Conservation (phyloP, 2,329 filamentous ascomycete species). For the Trichoderma koningiopsis region DNA sequence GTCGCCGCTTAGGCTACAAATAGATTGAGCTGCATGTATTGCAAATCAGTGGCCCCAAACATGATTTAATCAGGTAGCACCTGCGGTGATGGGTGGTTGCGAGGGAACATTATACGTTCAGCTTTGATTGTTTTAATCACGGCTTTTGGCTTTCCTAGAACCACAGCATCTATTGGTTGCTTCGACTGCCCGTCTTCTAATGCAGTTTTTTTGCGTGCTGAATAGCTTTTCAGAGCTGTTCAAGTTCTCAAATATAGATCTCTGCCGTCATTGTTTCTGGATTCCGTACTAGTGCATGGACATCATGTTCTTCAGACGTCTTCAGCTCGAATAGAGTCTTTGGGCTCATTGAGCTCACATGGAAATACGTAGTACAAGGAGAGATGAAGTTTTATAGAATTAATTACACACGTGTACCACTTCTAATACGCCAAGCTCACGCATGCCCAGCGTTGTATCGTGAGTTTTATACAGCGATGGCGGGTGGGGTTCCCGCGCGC, state of each 20-base stretch:
- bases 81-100: background rate
- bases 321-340: background rate
- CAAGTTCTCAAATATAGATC: background rate
- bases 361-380: background rate
- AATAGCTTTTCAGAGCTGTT: no score
- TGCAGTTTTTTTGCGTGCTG: no score
- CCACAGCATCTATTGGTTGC: no score
- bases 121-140: accelerated
- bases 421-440: background rate
- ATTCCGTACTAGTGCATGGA: background rate
- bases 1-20: background rate
- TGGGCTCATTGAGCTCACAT: background rate
- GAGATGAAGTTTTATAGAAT: background rate
- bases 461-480: background rate
- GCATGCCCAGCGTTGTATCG: background rate
- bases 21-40: background rate
- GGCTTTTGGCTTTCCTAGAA: background rate
- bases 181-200: no score
- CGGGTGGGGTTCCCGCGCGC: background rate
- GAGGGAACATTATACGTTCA: background rate
- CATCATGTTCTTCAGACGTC: background rate
- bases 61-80: background rate
- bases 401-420: background rate
- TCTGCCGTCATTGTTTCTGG: background rate
- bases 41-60: background rate